Conservation (phyloP, 257 asterid genomes). For the Galeopsis tetrahit region DNA sequence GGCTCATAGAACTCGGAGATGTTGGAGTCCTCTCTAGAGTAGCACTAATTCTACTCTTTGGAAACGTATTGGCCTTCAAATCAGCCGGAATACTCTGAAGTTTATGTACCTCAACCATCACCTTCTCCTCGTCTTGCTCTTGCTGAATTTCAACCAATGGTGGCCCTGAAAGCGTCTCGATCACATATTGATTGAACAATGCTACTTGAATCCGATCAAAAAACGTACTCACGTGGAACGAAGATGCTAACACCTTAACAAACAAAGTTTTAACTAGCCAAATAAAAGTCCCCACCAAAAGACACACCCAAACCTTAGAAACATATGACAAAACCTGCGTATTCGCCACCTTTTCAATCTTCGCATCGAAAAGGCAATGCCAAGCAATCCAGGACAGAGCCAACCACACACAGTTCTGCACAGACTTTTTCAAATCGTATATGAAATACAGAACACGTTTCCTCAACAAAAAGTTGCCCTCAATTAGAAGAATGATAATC, state of each 20-base stretch:
- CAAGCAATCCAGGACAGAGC: conserved; percentile 78
- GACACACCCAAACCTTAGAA: conserved; percentile 77
- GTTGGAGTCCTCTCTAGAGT: conserved; percentile 60
- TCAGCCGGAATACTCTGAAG: conserved; percentile 74
- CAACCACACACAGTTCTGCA: conserved; percentile 86
- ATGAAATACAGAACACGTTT: conserved; percentile 84
- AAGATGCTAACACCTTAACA: conserved; percentile 82
- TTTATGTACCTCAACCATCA: conserved; percentile 69
- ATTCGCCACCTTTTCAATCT: conserved; percentile 51
- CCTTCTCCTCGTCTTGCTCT: conserved; percentile 72
- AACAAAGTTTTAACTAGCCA: conserved; percentile 81
- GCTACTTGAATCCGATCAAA: conserved; percentile 86
- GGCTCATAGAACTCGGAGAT: conserved; percentile 52
- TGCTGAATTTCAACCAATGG: conserved; percentile 66
- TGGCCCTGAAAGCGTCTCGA: conserved; percentile 72
- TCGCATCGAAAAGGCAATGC: conserved; percentile 72
- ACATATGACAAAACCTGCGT: conserved; percentile 54
- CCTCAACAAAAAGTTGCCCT: conserved; percentile 66
- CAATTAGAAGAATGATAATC: conserved; percentile 64
- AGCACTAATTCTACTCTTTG: conserved; percentile 51
- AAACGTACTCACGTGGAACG: conserved; percentile 81
- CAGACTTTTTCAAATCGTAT: conserved; percentile 79
- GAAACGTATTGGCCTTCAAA: conserved; percentile 62
- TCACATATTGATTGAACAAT: conserved; percentile 78
- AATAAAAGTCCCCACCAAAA: conserved; percentile 70